These are phyloP conservation scores for Madurella fahalii DNA, from an alignment of 2,329 filamentous ascomycete genomes.

Conservation along the genomic window DNA sequence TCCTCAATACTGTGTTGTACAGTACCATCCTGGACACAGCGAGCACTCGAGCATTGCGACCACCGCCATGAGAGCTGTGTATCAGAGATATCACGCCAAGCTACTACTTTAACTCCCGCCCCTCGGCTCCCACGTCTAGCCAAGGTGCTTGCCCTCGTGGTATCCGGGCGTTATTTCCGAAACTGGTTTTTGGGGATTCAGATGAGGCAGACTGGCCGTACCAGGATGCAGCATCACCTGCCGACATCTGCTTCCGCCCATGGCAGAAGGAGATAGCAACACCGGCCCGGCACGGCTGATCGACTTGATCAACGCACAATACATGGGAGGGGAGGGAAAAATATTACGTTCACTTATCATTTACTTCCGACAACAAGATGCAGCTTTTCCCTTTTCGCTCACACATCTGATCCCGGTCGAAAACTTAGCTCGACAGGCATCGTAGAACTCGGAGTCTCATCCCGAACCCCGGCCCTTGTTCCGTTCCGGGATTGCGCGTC, in stretches of 20 bases:
- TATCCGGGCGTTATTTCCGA: too few relatives aligned
- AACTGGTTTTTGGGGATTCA: too few relatives aligned
- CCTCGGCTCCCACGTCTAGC: too few relatives aligned
- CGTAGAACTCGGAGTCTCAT: slow-evolving; percentile 2
- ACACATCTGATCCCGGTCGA: not conserved
- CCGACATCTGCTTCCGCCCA: not conserved
- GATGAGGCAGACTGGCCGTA: too few relatives aligned
- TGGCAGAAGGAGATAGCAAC: slow-evolving; percentile 13
- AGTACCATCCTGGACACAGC: too few relatives aligned
- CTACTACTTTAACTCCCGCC: too few relatives aligned
- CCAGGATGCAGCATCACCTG: not conserved
- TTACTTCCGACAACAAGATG: slow-evolving; percentile 3
- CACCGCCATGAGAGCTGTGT: too few relatives aligned
- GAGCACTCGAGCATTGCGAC: too few relatives aligned
- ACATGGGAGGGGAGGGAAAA: not conserved
- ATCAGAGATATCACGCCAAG: too few relatives aligned
- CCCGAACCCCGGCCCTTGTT: not conserved
- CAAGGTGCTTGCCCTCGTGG: too few relatives aligned
- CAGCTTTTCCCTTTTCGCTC: not conserved
- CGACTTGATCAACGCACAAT: not conserved
- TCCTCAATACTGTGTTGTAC: not conserved
- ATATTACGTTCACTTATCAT: slow-evolving; percentile 1
- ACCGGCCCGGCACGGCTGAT: slow-evolving; percentile 24
- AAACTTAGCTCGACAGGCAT: not conserved
- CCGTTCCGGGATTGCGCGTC: not conserved